Percentiles rank a stretch among this genome's conserved stretches.
Conservation (phyloP, 305 asterid species). For the Rubia tinctorum region DNA sequence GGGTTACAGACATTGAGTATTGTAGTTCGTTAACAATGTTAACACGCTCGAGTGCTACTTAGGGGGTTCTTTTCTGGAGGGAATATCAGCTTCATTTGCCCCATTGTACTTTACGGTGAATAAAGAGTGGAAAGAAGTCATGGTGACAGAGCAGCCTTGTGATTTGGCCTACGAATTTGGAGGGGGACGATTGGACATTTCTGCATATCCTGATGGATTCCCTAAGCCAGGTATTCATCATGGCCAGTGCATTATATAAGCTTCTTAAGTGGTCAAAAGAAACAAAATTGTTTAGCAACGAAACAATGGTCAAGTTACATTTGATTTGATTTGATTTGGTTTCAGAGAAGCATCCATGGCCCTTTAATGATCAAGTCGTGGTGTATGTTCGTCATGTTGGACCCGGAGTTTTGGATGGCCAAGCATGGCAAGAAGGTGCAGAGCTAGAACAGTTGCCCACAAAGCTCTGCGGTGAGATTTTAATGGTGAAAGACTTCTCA, state of each 20-base stretch:
- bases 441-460: constrained; percentile 65
- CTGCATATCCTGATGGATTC: constrained; percentile 58
- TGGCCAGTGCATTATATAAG: not conserved
- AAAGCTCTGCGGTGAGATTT: constrained; percentile 66
- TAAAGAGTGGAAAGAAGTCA: constrained; percentile 51
- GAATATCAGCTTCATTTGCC: constrained; percentile 38
- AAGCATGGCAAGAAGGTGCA: constrained; percentile 91
- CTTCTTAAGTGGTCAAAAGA: not conserved
- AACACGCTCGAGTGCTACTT: constrained; percentile 4
- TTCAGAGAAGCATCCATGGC: constrained; percentile 82
- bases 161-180: constrained; percentile 84
- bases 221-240: constrained; percentile 64
- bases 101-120: constrained; percentile 66
- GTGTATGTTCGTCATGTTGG: constrained; percentile 72
- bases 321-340: not conserved
- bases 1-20: not conserved
- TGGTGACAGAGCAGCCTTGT: constrained; percentile 88
- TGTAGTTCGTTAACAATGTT: not conserved
- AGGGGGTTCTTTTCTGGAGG: constrained; percentile 54
- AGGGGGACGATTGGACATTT: constrained; percentile 57
- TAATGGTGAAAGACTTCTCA: constrained; percentile 69
- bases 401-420: constrained; percentile 82
- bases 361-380: constrained; percentile 66
- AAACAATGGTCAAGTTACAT: not conserved
- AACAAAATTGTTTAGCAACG: not conserved